Evolutionary conservation across 495 filamentous ascomycete species (phyloP).

Genomic region (Parmelia sp.): DNA sequence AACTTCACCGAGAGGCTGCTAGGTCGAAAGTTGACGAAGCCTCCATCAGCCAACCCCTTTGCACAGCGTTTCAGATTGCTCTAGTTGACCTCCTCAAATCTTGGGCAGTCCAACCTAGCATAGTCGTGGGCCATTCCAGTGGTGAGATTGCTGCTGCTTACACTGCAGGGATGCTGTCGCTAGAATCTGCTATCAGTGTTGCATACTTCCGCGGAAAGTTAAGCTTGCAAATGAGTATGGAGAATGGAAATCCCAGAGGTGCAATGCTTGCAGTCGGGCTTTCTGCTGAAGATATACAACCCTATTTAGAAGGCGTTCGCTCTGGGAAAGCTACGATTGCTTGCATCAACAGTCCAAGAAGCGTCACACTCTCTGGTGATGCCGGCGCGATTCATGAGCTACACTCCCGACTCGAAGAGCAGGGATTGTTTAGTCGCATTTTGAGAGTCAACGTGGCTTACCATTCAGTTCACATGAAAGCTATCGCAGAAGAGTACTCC

Average conservation of each 20-base stretch:
- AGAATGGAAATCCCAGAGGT: constrained; percentile 17
- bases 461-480: constrained; percentile 50
- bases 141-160: constrained; percentile 55
- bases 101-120: constrained; percentile 25
- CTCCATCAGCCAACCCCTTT: constrained; percentile 26
- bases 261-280: constrained; percentile 33
- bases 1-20: constrained; percentile 3
- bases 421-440: constrained; percentile 41
- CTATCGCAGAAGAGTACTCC: constrained; percentile 13
- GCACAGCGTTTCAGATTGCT: constrained; percentile 32
- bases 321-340: constrained; percentile 21
- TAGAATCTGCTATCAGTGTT: constrained; percentile 22
- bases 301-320: constrained; percentile 20
- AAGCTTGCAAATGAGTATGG: background rate
- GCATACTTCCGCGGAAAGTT: constrained; percentile 32
- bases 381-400: constrained; percentile 21
- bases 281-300: constrained; percentile 16
- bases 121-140: constrained; percentile 43
- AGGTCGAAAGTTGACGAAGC: constrained; percentile 25
- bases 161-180: constrained; percentile 40
- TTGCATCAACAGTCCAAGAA: constrained; percentile 33
- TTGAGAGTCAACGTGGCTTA: constrained; percentile 50
- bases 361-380: constrained; percentile 31
- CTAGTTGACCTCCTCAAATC: constrained; percentile 27
- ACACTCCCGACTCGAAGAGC: constrained; percentile 10